Percentiles rank a stretch among this genome's conserved stretches.
These are phyloP conservation scores for Acanthamoeba castellanii DNA, from an alignment of 208 protist genomes.

Conservation along the genomic window DNA sequence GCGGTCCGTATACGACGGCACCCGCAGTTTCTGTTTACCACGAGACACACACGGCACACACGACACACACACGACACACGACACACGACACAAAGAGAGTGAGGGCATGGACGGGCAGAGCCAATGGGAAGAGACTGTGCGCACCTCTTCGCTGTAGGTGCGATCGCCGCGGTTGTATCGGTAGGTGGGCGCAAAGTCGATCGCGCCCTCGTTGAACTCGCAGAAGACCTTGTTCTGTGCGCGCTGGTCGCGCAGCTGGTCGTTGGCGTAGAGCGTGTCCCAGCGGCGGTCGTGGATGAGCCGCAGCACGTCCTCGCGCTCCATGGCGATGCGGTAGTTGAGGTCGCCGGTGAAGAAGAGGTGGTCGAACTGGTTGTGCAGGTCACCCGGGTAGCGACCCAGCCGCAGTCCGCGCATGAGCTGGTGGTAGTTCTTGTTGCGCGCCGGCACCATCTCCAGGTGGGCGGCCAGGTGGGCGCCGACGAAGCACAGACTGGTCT, in stretches of 20 bases:
- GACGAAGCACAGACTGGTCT: slow-evolving; percentile 74
- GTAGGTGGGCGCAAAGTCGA: slow-evolving; percentile 69
- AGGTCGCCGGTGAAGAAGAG: slow-evolving; percentile 73
- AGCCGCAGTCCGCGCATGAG: slow-evolving; percentile 60
- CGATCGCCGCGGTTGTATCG: slow-evolving; percentile 68
- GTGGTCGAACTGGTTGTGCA: slow-evolving; percentile 72
- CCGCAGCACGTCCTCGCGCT: slow-evolving; percentile 4
- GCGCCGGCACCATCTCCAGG: slow-evolving; percentile 32
- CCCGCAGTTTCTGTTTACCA: slow-evolving; percentile 8
- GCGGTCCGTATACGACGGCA: slow-evolving; percentile 66
- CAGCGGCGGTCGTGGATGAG: slow-evolving; percentile 34
- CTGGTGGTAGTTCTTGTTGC: slow-evolving; percentile 68
- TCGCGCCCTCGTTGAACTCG: slow-evolving; percentile 45
- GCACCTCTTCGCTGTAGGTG: slow-evolving; percentile 67
- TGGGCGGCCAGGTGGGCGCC: slow-evolving; percentile 68
- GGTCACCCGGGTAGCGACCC: slow-evolving; percentile 22
- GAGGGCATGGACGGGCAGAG: background rate
- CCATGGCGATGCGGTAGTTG: slow-evolving; percentile 67
- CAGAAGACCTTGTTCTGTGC: slow-evolving; percentile 10
- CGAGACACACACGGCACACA: background rate
- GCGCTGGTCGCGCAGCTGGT: slow-evolving; percentile 62
- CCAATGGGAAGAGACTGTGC: too few relatives aligned
- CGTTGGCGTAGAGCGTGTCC: slow-evolving; percentile 17
- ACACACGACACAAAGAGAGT: background rate
- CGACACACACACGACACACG: background rate